These are phyloP conservation scores for Rhodomyrtus psidioides DNA, from an alignment of 441 rosid species.

Conservation along the genomic window DNA sequence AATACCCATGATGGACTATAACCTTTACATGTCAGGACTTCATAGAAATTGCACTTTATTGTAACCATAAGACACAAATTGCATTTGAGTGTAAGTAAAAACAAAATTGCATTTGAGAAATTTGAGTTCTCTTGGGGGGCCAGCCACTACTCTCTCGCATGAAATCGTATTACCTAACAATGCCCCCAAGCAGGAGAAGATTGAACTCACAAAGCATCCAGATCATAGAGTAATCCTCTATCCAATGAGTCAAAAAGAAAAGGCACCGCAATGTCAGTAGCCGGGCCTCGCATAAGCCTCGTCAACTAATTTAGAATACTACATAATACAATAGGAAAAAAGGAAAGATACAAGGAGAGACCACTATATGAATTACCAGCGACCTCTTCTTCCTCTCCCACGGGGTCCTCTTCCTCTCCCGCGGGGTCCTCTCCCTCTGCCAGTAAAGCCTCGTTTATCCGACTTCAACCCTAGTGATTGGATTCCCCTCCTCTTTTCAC, in stretches of 20 bases:
- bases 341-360: not conserved
- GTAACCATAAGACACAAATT: not conserved
- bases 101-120: not conserved
- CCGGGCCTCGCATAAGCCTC: not conserved
- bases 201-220: not conserved
- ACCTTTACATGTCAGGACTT: not conserved
- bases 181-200: not conserved
- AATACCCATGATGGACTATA: not conserved
- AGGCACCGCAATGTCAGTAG: not conserved
- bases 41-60: not conserved
- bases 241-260: not conserved
- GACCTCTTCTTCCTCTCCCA: not conserved
- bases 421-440: not conserved
- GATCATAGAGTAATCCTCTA: not conserved
- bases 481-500: constrained; percentile 59
- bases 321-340: not conserved
- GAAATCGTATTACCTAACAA: not conserved
- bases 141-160: not conserved
- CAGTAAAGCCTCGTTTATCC: constrained; percentile 3
- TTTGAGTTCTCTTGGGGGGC: not conserved
- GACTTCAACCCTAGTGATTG: constrained; percentile 62
- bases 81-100: not conserved
- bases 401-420: not conserved
- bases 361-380: not conserved
- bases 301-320: not conserved